A percentile compares a stretch with the other conserved stretches of the same genome.
Conservation (phyloP, 2,329 filamentous ascomycete species). For the Verticillium nubilum region DNA sequence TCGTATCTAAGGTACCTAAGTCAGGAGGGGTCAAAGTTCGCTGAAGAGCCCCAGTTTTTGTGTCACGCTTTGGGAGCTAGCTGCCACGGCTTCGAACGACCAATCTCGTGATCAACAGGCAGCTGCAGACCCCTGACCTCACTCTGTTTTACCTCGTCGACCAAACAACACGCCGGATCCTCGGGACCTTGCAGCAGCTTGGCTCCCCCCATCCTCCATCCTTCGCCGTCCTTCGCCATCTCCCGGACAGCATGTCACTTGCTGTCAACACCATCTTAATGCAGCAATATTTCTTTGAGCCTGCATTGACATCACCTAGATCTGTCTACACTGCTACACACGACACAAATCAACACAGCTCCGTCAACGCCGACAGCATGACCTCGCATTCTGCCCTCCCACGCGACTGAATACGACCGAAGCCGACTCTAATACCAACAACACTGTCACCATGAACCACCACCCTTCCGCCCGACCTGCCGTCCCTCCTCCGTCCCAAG, state of each 20-base stretch:
- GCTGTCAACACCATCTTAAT: background rate
- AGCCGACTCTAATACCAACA: background rate
- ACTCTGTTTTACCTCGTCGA: no score
- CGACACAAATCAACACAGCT: background rate
- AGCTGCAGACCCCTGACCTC: no score
- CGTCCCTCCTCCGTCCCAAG: conserved; percentile 8
- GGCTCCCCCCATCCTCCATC: background rate
- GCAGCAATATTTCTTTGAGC: background rate
- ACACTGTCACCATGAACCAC: conserved; percentile 9
- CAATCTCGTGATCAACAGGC: no score
- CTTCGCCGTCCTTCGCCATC: background rate
- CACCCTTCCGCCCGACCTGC: background rate
- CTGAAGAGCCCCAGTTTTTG: no score
- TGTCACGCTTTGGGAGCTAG: no score
- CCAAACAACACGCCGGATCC: background rate
- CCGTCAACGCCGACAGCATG: background rate
- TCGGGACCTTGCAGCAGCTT: background rate
- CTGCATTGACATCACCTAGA: background rate
- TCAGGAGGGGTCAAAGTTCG: no score
- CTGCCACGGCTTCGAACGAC: no score
- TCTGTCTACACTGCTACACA: background rate
- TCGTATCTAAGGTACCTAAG: no score
- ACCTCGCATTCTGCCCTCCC: background rate
- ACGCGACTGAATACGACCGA: conserved; percentile 1
- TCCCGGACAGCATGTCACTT: background rate